Evolutionary conservation across 495 filamentous ascomycete species (phyloP).

Genomic region (Terfezia claveryi): DNA sequence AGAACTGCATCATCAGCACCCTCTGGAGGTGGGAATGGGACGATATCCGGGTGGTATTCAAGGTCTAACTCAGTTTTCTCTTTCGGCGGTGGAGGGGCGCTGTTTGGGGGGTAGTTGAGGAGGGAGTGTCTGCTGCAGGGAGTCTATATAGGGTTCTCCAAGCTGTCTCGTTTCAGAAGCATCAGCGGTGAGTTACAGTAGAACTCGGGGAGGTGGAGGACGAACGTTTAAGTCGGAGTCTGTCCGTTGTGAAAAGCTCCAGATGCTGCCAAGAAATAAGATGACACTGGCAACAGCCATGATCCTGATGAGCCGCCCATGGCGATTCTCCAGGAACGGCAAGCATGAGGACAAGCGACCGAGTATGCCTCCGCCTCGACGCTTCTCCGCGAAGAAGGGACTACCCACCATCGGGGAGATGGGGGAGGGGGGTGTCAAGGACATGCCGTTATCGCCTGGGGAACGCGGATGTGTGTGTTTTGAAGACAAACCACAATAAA

Average conservation of each 20-base stretch:
- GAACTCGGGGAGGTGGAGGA: too few relatives aligned
- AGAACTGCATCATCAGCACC: slow-evolving; percentile 5
- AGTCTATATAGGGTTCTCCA: too few relatives aligned
- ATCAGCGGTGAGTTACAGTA: too few relatives aligned
- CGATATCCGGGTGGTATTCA: not conserved
- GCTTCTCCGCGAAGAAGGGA: not conserved
- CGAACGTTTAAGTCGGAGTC: not conserved
- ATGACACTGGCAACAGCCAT: not conserved
- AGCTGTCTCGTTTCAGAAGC: too few relatives aligned
- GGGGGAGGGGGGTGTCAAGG: not conserved
- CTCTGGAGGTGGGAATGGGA: not conserved
- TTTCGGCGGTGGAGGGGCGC: too few relatives aligned
- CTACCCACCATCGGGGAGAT: not conserved
- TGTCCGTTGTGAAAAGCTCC: not conserved
- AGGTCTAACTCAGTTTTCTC: not conserved
- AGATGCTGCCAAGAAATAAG: not conserved
- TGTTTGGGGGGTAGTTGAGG: too few relatives aligned
- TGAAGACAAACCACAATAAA: too few relatives aligned
- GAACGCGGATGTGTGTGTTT: too few relatives aligned
- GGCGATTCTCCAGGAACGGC: not conserved
- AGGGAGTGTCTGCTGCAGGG: too few relatives aligned
- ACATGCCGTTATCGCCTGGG: not conserved
- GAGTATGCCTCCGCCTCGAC: not conserved
- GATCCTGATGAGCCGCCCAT: not conserved
- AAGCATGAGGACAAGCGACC: not conserved